Conservation (phyloP, 1,284 basidiomycete species). For the Cutaneotrichosporon cavernicola region DNA sequence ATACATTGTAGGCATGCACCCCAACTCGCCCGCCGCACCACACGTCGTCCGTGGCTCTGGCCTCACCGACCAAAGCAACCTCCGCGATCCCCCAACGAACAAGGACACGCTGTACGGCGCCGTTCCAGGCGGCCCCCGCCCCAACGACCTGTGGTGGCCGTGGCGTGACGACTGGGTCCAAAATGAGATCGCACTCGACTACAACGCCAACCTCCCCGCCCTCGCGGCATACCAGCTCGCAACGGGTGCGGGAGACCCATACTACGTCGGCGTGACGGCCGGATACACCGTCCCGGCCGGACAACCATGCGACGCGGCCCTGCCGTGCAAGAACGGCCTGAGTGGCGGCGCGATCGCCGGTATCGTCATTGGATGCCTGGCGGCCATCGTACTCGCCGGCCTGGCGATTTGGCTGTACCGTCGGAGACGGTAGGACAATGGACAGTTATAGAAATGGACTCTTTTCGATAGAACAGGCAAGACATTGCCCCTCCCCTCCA, state of each 20-base stretch:
- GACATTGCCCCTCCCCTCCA: no score
- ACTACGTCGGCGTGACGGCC: slow-evolving; percentile 69
- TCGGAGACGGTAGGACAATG: background rate
- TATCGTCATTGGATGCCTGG: slow-evolving; percentile 68
- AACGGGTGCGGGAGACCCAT: slow-evolving; percentile 61
- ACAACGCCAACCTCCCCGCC: slow-evolving; percentile 80
- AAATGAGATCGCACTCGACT: slow-evolving; percentile 55
- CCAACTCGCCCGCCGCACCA: slow-evolving; percentile 84
- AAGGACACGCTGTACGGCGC: slow-evolving; percentile 80
- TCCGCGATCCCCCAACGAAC: slow-evolving; percentile 72
- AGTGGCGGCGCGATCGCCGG: slow-evolving; percentile 59
- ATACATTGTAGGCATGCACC: slow-evolving; percentile 70
- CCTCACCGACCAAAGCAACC: slow-evolving; percentile 61
- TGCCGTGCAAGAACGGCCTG: slow-evolving; percentile 60
- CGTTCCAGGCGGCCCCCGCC: slow-evolving; percentile 80
- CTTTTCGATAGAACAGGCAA: background rate
- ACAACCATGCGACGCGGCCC: slow-evolving; percentile 70
- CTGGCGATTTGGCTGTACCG: background rate
- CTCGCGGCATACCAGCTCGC: slow-evolving; percentile 60
- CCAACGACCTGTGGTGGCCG: slow-evolving; percentile 73
- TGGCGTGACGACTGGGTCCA: slow-evolving; percentile 62
- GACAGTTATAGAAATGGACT: background rate
- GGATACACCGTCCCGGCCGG: slow-evolving; percentile 68
- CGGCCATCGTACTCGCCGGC: slow-evolving; percentile 55
- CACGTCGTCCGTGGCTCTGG: slow-evolving; percentile 84